Evolutionary conservation across 768 basidiomycete genomes (phyloP), one percentile per base, ranked within the genome.

Genomic region (Cytidiella melzeri): DNA sequence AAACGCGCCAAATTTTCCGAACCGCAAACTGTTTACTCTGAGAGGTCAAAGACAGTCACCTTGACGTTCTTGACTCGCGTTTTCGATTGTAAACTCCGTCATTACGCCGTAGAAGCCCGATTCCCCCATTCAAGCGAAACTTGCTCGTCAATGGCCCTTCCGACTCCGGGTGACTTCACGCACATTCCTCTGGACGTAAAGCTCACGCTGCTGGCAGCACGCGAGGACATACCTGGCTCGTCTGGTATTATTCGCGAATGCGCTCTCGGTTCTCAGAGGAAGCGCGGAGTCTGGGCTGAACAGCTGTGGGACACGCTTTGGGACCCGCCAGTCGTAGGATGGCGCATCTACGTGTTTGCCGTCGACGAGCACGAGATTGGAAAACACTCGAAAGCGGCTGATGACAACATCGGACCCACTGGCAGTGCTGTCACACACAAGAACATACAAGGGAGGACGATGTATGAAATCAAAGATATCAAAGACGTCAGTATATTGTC

Each of bases 241-340:
- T 65, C 72, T 13, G 65, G 56, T 18, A 24, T 55, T 51, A 67
- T 81, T 26, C 76, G 73, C 39, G 57, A 79, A 1, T 72, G 72
- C 54, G 61, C 65, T 1, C 56, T 81, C 3, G 79, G 80, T 4
- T 61, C 69, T 0, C 69, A 75, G 51, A 77, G 74, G 0, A 72
- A 67, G 45, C 70, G 80, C 2, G 80, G 76, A 3, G 63, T 79
- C 4, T 83, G 81, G 80, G 63, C 80, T 5, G 77, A 80, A 60
- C 69, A 79, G n/a, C n/a, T n/a, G n/a, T n/a, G n/a, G n/a, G n/a
- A n/a, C n/a, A n/a, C n/a, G n/a, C n/a, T n/a, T n/a, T n/a, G n/a
- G n/a, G n/a, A n/a, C n/a, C n/a, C n/a, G n/a, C n/a, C n/a, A n/a
- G n/a, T n/a, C n/a, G n/a, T n/a, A n/a, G n/a, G n/a, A n/a, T n/a